Base-by-base conservation (phyloP, 306 rosid genomes). In the Cucurbita maxima region DNA sequence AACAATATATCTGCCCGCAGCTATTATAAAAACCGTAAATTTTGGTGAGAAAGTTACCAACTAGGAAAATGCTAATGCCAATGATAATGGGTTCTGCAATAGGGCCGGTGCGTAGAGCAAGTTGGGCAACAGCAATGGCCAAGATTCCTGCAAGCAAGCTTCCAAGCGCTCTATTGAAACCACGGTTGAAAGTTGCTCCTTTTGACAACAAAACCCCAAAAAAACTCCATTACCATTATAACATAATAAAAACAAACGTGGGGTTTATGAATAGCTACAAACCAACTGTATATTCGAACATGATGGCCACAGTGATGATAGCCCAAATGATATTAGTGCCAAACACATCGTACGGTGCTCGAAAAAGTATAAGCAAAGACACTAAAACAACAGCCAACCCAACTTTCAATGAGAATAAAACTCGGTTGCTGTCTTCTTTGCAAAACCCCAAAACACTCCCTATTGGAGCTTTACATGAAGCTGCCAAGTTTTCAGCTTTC, bases 221-320 rank as follows among this genome's bases (percentile, higher is more conserved):
- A 59, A 3, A 59, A 22, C 11, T 25, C 4, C 14, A 12, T 37
- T 34, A 20, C 4, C 5, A 38, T 8, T 14, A 8, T 40, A 5
- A 30, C 19, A 34, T 58, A 25, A 40, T 68, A 18, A 68, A 68
- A 41, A 25, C 4, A 68, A 41, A 59, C 5, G 44, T 25, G 44
- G 19, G 10, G 19, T 30, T 30, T 34, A 34, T 22, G 1, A 7
- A 20, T 58, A 6, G 20, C 15, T 57, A 62, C 87, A 38, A 84
- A 88, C 96, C 95, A 48, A 90, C 92, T n/a, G 92, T 90, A 63
- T 83, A 87, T 76, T 90, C 96, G 76, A 88, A 90, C 86, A 88
- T 86, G 54, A 88, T 77, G 78, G 89, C 79, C 78, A 87, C 88
- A 41, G 90, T 90, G 79, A 90, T 85, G 82, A 88, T 86, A 54